Evolutionary conservation across 352 stramenopile species (phyloP), one percentile per base, ranked within the genome.

Genomic region (Globisporangium nagaii): DNA sequence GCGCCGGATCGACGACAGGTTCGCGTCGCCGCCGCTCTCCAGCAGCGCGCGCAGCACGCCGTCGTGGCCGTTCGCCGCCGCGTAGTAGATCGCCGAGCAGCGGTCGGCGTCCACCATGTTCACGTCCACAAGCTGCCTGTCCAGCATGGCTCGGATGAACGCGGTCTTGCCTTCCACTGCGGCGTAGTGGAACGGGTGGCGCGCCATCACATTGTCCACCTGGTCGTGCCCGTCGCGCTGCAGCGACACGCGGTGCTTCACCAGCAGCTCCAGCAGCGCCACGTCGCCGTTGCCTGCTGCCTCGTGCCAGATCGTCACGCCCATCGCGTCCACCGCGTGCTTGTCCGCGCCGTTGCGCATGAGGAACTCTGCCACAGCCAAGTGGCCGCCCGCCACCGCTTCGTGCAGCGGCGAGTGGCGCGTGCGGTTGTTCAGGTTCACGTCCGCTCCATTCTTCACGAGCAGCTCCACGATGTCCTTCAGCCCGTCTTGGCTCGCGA

Each of bases 291-390:
- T 73, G 1, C 82, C 82, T 0, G 79, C 77, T 1, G 82, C 82
- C 58, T 92, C 82, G 51, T 92, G 82, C 82, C 82, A 92, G 44
- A 90, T 64, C 28, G 77, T 88, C 25, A 88, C 82, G 39, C 82
- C 82, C 79, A 90, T 92, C 17, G 79, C 83, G 53, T 90, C 79
- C 27, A 85, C 72, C 2, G 66, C 77, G 41, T 80, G 68, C 54
- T 79, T 83, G 42, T 88, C 68, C 2, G 77, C 82, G n/a, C 75
- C 82, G 36, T 77, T 68, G 4, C 68, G 52, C 43, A 92, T 51
- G 43, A 92, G 62, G 19, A 79, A 73, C 35, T 73, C 60, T 8
- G 73, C 75, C 10, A 86, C 63, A 0, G 37, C 59, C 8, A 66
- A 49, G 43, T 81, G 78, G 0, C 78, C 77, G 20, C 78, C 75